Base-by-base conservation (phyloP, 805 yeast species). In the Metschnikowia orientalis region DNA sequence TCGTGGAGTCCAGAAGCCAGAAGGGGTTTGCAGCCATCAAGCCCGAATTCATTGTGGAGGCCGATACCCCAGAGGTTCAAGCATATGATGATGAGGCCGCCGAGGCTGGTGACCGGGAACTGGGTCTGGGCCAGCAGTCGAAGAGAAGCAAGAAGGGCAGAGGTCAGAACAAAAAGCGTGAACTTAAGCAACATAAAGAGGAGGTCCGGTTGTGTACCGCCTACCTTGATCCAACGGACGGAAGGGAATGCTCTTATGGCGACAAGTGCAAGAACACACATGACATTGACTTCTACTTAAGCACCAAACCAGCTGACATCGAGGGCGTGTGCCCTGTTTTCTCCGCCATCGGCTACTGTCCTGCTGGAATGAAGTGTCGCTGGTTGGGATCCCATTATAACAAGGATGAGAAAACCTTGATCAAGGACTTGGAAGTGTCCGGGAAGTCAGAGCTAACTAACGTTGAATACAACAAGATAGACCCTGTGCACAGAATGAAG, bases 351-450 rank as follows among this genome's bases (percentile, higher is more conserved):
- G 99, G 99, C 0, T 79, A 76, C 51, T 92, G 99, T 67, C 95
- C 95, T 4, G 74, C 82, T 41, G 98, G 98, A 0, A 61, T 85
- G 48, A 90, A 86, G 56, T 92, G 99, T 62, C 75, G 96, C 49
- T 92, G 95, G 86, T 70, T 92, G 37, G 63, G 73, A 3, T 74
- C 85, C 10, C 97, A 92, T 61, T 72, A 63, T 50, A 54, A 71
- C 45, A 52, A 51, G 19, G 80, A 66, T 36, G 58, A 68, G 11
- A 63, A 60, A 34, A 61, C 56, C 38, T 56, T 80, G 13, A 40
- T 68, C 21, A 67, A 56, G 34, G 78, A 75, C 50, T 54, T 56
- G 30, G 73, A 48, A 1, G 54, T 56, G 40, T 59, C 59, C 23
- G 71, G 60, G 6, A 50, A 27, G 8, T 40, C 47, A 40, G 44